Evolutionary conservation across 371 early-diverging fungal species (phyloP).

Genomic region (Mortierella sp.): DNA sequence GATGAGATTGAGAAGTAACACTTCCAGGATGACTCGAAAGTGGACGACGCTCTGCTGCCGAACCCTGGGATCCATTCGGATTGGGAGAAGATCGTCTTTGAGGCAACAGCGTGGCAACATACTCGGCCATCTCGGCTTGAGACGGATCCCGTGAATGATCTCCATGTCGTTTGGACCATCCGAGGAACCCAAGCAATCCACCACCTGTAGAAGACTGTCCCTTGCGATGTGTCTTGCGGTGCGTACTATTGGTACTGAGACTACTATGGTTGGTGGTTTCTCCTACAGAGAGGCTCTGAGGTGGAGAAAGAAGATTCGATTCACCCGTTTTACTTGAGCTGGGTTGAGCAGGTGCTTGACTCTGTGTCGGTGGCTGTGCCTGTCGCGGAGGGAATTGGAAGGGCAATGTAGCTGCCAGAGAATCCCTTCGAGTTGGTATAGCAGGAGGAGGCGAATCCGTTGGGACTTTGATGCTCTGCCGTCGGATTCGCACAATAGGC

Average conservation of each 20-base stretch:
- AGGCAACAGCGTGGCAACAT: too few species aligned
- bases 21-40: constrained; percentile 1
- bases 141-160: constrained; percentile 1
- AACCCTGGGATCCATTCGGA: too few species aligned
- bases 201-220: constrained; percentile 30
- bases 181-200: constrained; percentile 36
- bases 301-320: too few species aligned
- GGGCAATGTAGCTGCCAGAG: constrained; percentile 18
- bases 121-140: too few species aligned
- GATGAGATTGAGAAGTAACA: too few species aligned
- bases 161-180: constrained; percentile 35
- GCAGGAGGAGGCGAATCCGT: constrained; percentile 20
- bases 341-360: background rate
- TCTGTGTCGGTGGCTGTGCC: background rate
- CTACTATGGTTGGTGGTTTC: constrained; percentile 4
- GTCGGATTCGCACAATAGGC: constrained; percentile 1
- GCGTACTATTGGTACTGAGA: background rate
- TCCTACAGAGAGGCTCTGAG: too few species aligned
- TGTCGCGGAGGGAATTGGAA: background rate
- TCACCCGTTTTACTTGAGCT: background rate
- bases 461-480: constrained; percentile 21
- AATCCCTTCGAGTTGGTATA: constrained; percentile 31
- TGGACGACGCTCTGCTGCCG: too few species aligned
- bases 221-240: constrained; percentile 29
- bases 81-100: too few species aligned